These are phyloP conservation scores for Ceraceosorus guamensis DNA, from an alignment of 1,284 basidiomycete genomes.

Conservation along the genomic window DNA sequence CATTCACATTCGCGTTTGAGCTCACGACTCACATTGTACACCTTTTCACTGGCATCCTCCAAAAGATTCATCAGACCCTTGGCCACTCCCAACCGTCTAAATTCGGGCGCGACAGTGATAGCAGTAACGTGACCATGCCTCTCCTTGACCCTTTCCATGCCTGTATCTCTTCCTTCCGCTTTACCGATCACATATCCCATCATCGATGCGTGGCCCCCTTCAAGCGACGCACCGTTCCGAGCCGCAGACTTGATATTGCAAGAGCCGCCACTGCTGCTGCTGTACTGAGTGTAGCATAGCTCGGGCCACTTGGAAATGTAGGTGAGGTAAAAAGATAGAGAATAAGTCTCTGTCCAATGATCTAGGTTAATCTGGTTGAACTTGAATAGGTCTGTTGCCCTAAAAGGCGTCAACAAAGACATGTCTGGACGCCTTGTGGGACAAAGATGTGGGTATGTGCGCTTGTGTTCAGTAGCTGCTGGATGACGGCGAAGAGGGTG, in stretches of 20 bases:
- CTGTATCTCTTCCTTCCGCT: constrained; percentile 37
- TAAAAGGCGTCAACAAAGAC: constrained; percentile 74
- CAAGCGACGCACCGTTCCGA: no score
- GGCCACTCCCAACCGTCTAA: constrained; percentile 73
- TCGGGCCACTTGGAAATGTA: constrained; percentile 86
- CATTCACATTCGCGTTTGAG: background rate
- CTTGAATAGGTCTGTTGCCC: constrained; percentile 75
- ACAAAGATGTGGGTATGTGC: no score
- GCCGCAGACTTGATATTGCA: no score
- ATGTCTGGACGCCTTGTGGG: constrained; percentile 50
- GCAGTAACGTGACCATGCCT: constrained; percentile 68
- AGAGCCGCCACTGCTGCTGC: background rate
- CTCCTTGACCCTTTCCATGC: constrained; percentile 14
- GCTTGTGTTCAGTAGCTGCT: no score
- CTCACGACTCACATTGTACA: constrained; percentile 18
- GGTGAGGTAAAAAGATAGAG: constrained; percentile 73
- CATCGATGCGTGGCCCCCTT: background rate
- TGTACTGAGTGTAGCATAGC: constrained; percentile 68
- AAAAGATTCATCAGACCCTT: constrained; percentile 72
- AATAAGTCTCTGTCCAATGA: constrained; percentile 88
- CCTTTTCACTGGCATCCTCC: constrained; percentile 65
- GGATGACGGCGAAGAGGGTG: no score
- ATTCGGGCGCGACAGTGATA: constrained; percentile 81
- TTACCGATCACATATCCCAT: constrained; percentile 42
- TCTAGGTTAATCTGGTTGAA: constrained; percentile 92